Percentiles rank a stretch among this genome's conserved stretches.
phyloP scores from a whole-genome alignment of 345 rosid species.

The Linum trigynum region DNA sequence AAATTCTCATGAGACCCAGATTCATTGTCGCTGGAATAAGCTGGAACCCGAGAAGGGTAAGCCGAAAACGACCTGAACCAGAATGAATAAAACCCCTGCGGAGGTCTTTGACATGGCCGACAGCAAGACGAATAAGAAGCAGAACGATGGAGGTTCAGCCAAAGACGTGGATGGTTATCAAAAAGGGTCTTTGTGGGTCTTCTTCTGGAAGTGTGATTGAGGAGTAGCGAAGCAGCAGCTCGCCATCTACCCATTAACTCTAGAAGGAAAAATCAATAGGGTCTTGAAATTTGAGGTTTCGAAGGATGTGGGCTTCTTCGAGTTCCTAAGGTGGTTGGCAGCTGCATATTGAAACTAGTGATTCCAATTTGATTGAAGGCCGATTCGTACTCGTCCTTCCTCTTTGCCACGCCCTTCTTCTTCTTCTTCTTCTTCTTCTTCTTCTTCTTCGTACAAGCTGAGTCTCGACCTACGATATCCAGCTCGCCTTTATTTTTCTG shows the following conservation, averaged over 20 bases:
- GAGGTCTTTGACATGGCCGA: neutral
- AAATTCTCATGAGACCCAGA: conserved; percentile 33
- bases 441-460: too few species aligned
- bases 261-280: neutral
- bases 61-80: conserved; percentile 43
- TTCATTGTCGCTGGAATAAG: conserved; percentile 38
- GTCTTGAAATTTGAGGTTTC: neutral
- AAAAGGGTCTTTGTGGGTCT: conserved; percentile 6
- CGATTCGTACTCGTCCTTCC: neutral
- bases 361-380: neutral
- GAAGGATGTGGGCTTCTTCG: neutral
- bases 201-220: conserved; percentile 22
- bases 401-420: too few species aligned
- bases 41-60: conserved; percentile 44
- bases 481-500: too few species aligned
- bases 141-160: conserved; percentile 5
- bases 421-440: too few species aligned
- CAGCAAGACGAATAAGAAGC: neutral
- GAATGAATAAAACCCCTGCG: conserved; percentile 8
- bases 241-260: conserved; percentile 73
- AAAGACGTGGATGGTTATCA: neutral
- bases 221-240: conserved; percentile 32
- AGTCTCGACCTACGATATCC: too few species aligned
- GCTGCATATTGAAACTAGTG: neutral
- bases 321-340: neutral